Conservation (phyloP, 495 filamentous ascomycete genomes). For the Talaromyces trachyspermus region DNA sequence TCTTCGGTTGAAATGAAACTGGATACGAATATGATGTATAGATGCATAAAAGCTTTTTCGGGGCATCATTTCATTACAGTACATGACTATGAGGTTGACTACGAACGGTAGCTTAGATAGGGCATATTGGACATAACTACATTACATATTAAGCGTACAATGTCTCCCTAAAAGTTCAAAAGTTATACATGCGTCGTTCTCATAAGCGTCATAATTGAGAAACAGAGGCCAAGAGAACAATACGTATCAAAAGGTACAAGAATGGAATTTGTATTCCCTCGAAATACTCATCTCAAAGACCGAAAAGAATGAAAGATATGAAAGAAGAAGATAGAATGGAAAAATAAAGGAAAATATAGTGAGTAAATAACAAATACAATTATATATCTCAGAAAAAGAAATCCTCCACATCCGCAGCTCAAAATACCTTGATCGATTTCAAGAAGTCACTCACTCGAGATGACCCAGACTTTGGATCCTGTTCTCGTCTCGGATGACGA, state of each 20-base stretch:
- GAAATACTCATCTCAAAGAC: slow-evolving; percentile 12
- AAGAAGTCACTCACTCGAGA: slow-evolving; percentile 33
- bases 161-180: too few species aligned
- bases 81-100: too few species aligned
- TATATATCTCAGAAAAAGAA: background rate
- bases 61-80: too few species aligned
- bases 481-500: slow-evolving; percentile 27
- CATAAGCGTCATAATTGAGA: too few species aligned
- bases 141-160: too few species aligned
- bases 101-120: too few species aligned
- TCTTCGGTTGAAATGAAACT: background rate
- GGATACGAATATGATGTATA: too few species aligned
- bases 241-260: slow-evolving; percentile 5
- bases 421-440: slow-evolving; percentile 15
- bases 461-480: slow-evolving; percentile 23
- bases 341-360: background rate
- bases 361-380: background rate
- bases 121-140: too few species aligned
- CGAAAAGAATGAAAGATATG: too few species aligned
- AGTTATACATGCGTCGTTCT: too few species aligned
- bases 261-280: background rate
- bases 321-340: too few species aligned
- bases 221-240: slow-evolving; percentile 1
- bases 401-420: background rate
- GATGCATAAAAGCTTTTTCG: too few species aligned